phyloP scores from a whole-genome alignment of 164 flowering plant genomes.

The Annona squamosa region DNA sequence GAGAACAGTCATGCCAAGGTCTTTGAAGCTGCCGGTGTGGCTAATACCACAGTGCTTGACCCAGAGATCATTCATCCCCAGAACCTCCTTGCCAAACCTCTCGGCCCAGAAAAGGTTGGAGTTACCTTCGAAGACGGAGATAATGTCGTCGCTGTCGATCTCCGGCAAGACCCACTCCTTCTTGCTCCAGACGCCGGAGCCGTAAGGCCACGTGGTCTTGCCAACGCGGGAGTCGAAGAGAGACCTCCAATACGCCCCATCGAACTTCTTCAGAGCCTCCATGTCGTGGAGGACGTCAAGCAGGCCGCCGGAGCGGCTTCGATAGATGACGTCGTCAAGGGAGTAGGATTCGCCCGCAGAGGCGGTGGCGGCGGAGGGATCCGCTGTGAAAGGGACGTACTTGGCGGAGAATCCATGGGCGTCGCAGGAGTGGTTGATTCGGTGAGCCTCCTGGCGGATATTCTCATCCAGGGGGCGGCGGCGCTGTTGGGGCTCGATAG shows the following conservation, averaged over 20 bases:
- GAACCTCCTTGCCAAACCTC: constrained; percentile 67
- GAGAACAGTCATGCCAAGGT: constrained; percentile 79
- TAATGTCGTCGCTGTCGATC: constrained; percentile 68
- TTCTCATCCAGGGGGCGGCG: constrained; percentile 47
- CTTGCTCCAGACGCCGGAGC: constrained; percentile 89
- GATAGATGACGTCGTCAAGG: constrained; percentile 81
- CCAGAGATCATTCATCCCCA: constrained; percentile 86
- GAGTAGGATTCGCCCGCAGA: constrained; percentile 61
- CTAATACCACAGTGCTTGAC: constrained; percentile 84
- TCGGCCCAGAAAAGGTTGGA: constrained; percentile 91
- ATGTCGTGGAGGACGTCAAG: constrained; percentile 85
- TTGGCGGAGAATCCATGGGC: constrained; percentile 61
- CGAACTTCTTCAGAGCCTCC: constrained; percentile 50
- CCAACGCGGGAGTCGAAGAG: constrained; percentile 82
- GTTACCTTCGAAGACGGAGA: constrained; percentile 76
- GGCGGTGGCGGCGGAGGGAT: constrained; percentile 6
- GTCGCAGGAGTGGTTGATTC: constrained; percentile 16
- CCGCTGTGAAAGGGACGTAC: constrained; percentile 70
- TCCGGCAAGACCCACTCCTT: constrained; percentile 91
- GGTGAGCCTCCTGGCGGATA: constrained; percentile 76
- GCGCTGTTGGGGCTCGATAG: constrained; percentile 17
- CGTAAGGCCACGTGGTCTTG: constrained; percentile 84
- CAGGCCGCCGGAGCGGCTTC: constrained; percentile 74
- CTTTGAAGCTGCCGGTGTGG: constrained; percentile 79
- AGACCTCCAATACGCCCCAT: constrained; percentile 64